phyloP scores from a whole-genome alignment of 75 land plant species.

The Sequoia sempervirens region DNA sequence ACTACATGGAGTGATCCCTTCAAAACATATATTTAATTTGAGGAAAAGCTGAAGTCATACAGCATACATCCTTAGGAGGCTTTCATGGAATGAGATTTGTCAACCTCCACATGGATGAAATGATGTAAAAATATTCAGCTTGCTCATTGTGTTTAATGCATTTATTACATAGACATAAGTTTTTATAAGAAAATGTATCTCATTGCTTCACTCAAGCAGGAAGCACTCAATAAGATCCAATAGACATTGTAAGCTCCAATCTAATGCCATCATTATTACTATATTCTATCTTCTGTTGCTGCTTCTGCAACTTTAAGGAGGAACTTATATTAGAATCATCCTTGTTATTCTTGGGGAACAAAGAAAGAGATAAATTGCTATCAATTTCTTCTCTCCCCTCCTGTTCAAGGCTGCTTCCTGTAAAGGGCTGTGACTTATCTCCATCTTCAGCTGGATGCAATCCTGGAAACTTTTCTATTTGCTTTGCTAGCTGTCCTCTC shows the following conservation, averaged over 20 bases:
- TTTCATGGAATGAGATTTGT: background rate
- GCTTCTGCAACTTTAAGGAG: background rate
- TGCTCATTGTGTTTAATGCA: background rate
- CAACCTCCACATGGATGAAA: background rate
- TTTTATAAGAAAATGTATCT: background rate
- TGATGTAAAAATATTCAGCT: background rate
- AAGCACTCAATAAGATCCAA: background rate
- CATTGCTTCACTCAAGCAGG: background rate
- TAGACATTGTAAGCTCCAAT: constrained; percentile 2
- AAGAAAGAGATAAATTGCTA: background rate
- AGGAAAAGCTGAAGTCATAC: background rate
- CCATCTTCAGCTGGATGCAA: background rate
- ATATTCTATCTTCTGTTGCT: background rate
- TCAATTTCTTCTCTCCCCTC: background rate
- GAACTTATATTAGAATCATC: background rate
- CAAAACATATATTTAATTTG: background rate
- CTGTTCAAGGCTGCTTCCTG: background rate
- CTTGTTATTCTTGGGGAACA: background rate
- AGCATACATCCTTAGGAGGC: background rate
- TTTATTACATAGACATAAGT: background rate
- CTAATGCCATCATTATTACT: background rate
- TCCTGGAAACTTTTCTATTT: background rate
- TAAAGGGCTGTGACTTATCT: background rate
- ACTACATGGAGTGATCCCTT: background rate
- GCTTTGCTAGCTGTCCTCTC: background rate